Conservation (phyloP, 1,139 yeast genomes). For the Cylindricascospora bacillispora region DNA sequence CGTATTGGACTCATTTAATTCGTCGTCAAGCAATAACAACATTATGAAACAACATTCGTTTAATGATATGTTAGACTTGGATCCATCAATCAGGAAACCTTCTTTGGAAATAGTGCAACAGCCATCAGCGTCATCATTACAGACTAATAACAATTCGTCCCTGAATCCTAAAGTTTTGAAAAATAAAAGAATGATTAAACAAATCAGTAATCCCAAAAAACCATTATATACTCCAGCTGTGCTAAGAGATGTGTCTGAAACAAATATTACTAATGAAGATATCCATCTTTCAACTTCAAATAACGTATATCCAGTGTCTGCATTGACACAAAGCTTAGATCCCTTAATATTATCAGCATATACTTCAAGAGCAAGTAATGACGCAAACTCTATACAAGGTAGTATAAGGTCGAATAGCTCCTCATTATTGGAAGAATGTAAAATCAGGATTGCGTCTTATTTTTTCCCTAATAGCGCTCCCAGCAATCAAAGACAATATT, state of each 20-base stretch:
- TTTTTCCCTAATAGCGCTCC: slow-evolving; percentile 3
- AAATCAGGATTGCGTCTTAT: slow-evolving; percentile 3
- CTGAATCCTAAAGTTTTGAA: background rate
- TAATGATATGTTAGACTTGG: background rate
- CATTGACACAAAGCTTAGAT: background rate
- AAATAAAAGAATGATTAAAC: slow-evolving; percentile 28
- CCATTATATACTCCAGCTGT: slow-evolving; percentile 91
- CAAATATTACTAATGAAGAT: slow-evolving; percentile 30
- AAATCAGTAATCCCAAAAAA: slow-evolving; percentile 59
- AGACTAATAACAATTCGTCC: background rate
- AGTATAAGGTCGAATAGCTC: slow-evolving; percentile 4
- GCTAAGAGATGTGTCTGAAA: slow-evolving; percentile 41
- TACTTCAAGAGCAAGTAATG: slow-evolving; percentile 3
- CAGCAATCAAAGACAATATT: no score
- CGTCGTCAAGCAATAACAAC: background rate
- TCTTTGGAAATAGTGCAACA: slow-evolving; percentile 12
- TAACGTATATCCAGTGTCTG: slow-evolving; percentile 4
- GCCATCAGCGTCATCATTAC: slow-evolving; percentile 3
- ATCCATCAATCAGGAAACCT: slow-evolving; percentile 6
- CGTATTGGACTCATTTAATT: slow-evolving; percentile 7
- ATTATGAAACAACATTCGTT: background rate
- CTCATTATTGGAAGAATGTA: slow-evolving; percentile 4
- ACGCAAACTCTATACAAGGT: background rate
- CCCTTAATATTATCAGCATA: background rate
- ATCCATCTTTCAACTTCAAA: slow-evolving; percentile 5